Base-by-base conservation (phyloP, 2,329 filamentous ascomycete genomes). In the Rutstroemia sp. region DNA sequence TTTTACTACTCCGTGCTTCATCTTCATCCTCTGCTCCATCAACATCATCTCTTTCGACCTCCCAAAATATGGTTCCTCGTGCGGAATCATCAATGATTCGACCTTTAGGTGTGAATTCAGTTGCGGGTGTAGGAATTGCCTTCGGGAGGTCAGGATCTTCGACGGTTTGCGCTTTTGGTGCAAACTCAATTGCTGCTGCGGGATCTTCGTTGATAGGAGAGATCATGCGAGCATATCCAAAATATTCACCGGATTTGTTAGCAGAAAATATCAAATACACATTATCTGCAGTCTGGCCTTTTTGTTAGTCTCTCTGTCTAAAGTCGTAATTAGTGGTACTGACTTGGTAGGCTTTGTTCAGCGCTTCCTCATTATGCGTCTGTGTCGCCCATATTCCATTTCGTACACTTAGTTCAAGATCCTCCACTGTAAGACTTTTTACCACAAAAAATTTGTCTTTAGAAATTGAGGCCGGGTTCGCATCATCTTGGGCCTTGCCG, bases 181-280 rank as follows among this genome's bases (percentile, higher is more conserved):
- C 83, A 70, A 89, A 86, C 66, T 87, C 79, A 49, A 88, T 82
- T 0, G 84, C 82, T 1, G 85, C 81, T 0, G 79, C 78, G 10
- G 86, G 83, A 63, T 95, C 88, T 54, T 92, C 81, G 63, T 87
- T 85, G 65, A 96, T 95, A 4, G 84, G 76, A 21, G 92, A 96
- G 9, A 78, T 76, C 92, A 97, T 97, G 39, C 88, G 84, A 19
- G 92, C 92, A 67, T 95, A 96, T 19, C 92, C 92, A 72, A 94
- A 96, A 68, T 96, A 97, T 71, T 96, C 92, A 12, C 92, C 92
- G 0, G 92, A 96, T 68, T 96, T 96, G 72, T 97, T 97, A 12
- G 92, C 92, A 1, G 92, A 97, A 70, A 97, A 97, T 14, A 97
- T 83, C 30, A 97, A 77, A 67, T 92, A 96, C 1, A 97, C 92